Percentiles rank a stretch among this genome's conserved stretches.
These are phyloP conservation scores for Sugiyamaella castrensis DNA, from an alignment of 1,139 yeast species.

Conservation along the genomic window DNA sequence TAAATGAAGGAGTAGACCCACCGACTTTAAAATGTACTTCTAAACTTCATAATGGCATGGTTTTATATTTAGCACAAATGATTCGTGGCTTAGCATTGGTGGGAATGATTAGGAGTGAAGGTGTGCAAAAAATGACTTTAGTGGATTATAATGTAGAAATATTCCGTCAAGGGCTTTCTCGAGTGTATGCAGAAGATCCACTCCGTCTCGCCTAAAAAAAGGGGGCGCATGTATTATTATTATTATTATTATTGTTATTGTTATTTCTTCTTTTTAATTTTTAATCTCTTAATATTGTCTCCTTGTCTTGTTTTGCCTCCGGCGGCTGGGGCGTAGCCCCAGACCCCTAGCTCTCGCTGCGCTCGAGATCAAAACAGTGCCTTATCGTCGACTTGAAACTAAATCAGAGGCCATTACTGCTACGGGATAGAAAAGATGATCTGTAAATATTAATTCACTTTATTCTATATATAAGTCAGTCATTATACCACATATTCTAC, in stretches of 20 bases:
- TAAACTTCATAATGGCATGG: conserved; percentile 74
- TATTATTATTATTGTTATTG: background rate
- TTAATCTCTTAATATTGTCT: too few relatives aligned
- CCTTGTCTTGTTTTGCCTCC: too few relatives aligned
- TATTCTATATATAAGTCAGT: too few relatives aligned
- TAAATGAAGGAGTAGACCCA: background rate
- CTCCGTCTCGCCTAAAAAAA: background rate
- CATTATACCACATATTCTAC: conserved; percentile 12
- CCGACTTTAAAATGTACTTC: conserved; percentile 64
- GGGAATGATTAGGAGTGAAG: conserved; percentile 69
- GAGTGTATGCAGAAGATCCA: conserved; percentile 49
- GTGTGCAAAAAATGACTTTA: conserved; percentile 52
- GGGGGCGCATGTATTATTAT: background rate
- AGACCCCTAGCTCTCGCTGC: too few relatives aligned
- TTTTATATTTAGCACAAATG: conserved; percentile 84
- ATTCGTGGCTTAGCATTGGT: conserved; percentile 89
- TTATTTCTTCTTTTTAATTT: background rate
- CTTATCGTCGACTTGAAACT: too few relatives aligned
- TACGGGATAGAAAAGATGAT: too few relatives aligned
- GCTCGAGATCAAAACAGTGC: too few relatives aligned
- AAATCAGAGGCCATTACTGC: too few relatives aligned
- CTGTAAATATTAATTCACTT: too few relatives aligned
- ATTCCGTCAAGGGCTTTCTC: conserved; percentile 73
- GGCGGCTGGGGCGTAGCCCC: too few relatives aligned
- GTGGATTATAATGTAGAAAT: conserved; percentile 87